Evolutionary conservation across 176 grass and related monocot species (phyloP).

Genomic region (Eleusine coracana): DNA sequence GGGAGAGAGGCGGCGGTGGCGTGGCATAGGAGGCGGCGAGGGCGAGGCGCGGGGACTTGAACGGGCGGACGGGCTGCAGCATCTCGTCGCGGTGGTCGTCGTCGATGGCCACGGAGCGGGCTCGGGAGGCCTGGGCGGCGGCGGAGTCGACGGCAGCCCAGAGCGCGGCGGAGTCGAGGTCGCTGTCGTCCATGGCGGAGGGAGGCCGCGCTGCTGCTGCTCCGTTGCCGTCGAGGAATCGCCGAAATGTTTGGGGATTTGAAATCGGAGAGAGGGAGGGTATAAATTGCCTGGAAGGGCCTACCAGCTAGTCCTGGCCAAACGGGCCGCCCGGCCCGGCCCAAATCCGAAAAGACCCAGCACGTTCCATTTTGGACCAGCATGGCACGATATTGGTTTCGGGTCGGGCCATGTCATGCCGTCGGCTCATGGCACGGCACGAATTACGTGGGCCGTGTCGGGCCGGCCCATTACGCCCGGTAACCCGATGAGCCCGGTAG

Average conservation of each 20-base stretch:
- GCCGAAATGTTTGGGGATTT: background rate
- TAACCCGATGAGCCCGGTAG: too few relatives aligned
- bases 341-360: too few relatives aligned
- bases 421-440: too few relatives aligned
- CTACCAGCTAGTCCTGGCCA: too few relatives aligned
- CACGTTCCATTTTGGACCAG: too few relatives aligned
- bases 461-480: too few relatives aligned
- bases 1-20: slow-evolving; percentile 16
- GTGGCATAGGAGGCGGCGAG: slow-evolving; percentile 17
- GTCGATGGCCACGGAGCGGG: slow-evolving; percentile 27
- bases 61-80: slow-evolving; percentile 61
- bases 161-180: slow-evolving; percentile 77
- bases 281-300: background rate
- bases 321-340: too few relatives aligned
- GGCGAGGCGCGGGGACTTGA: slow-evolving; percentile 52
- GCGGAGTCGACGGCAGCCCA: slow-evolving; percentile 78
- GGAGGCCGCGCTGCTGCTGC: background rate
- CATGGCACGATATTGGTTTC: too few relatives aligned
- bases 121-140: slow-evolving; percentile 44
- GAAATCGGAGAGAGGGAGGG: background rate
- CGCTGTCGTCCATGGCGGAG: slow-evolving; percentile 56
- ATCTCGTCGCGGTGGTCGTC: slow-evolving; percentile 56
- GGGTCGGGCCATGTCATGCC: too few relatives aligned
- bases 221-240: background rate
- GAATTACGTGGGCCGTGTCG: too few relatives aligned